Evolutionary conservation across 2,329 filamentous ascomycete species (phyloP), one percentile per base, ranked within the genome.

Genomic region (Pseudomassariella vexata): DNA sequence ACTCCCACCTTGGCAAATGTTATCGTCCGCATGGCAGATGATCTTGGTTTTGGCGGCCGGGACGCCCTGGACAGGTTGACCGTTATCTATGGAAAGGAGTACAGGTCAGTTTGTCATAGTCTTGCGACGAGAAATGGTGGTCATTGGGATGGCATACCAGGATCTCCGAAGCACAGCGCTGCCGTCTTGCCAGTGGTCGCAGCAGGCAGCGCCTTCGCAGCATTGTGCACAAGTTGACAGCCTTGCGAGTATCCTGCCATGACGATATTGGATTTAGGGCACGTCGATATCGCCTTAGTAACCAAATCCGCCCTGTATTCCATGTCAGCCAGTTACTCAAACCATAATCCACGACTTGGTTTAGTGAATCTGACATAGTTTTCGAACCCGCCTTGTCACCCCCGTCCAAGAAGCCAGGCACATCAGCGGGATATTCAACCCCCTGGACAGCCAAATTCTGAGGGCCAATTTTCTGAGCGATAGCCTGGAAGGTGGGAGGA

Each of bases 201-300:
- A 2, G 29, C 20, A n/a, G 29, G 20, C 10, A 31, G 29, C 2
- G 24, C 20, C 15, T 24, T 31, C 12, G 29, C 29, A 9, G 29
- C 29, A 16, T 31, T 31, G 9, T 23, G 29, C 20, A 31, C 29
- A n/a, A 31, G 9, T 22, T 31, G 29, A 16, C 19, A 19, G 10
- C 29, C 29, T 9, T 31, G 29, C 8, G 29, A 31, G 29, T 31
- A 31, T 19, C 29, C 29, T 16, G 29, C 20, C 20, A 31, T 31
- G 29, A 31, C 29, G 20, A 31, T 23, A 19, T 31, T 31, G 29
- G 29, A 21, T 3, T 14, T 17, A 6, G 29, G 29, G 5, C 29
- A 31, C 19, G 22, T 14, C 21, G 6, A 7, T 5, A 31, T 16
- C 6, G 29, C 29, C 20, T 12, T 10, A 2, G 20, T 16, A 5